Evolutionary conservation across 2,329 filamentous ascomycete genomes (phyloP).

Genomic region (Trichoderma arundinaceum): DNA sequence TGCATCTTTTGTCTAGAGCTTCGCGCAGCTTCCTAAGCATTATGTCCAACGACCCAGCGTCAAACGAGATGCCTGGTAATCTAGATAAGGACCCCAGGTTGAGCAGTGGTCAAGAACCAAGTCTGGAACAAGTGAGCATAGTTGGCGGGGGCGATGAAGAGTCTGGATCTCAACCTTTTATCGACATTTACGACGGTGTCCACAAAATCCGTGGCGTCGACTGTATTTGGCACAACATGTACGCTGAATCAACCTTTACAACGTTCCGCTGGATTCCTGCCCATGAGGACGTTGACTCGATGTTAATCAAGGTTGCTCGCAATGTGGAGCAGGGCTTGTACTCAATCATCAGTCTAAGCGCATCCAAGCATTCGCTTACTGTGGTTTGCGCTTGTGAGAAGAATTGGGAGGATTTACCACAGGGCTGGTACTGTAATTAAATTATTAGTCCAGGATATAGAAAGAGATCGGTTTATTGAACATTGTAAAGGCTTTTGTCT

Average conservation of each 20-base stretch:
- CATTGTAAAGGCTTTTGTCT: neutral
- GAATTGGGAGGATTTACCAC: constrained; percentile 25
- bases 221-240: constrained; percentile 30
- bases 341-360: constrained; percentile 26
- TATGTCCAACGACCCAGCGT: neutral
- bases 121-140: neutral
- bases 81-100: neutral
- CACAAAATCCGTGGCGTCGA: constrained; percentile 25
- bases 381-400: constrained; percentile 24
- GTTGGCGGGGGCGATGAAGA: neutral
- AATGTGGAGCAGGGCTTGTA: constrained; percentile 29
- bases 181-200: constrained; percentile 3
- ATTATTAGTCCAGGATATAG: neutral
- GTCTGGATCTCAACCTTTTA: neutral
- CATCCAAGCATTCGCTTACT: constrained; percentile 27
- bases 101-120: neutral
- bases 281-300: constrained; percentile 13
- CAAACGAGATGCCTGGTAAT: neutral
- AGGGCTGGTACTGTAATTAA: constrained; percentile 14
- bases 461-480: neutral
- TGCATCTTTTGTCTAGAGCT: neutral
- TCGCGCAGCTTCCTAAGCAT: accelerated
- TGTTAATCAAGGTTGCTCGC: constrained; percentile 20
- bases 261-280: constrained; percentile 21
- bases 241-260: constrained; percentile 20